Percentiles rank a stretch among this genome's conserved stretches.
These are phyloP conservation scores for Spinacia oleracea DNA, from an alignment of 179 eudicot species.

Conservation along the genomic window DNA sequence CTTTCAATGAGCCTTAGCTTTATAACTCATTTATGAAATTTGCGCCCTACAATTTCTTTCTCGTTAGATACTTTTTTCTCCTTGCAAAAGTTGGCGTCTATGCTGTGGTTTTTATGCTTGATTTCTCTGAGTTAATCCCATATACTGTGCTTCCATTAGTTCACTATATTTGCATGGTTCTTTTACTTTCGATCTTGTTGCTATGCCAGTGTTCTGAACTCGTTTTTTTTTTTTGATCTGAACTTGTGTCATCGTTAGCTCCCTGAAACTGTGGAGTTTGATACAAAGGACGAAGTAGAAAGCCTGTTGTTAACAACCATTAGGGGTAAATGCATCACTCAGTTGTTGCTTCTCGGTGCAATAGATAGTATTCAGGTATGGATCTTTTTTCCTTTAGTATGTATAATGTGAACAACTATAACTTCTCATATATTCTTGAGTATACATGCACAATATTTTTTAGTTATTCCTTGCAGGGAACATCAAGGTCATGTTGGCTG, in stretches of 20 bases:
- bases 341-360: conserved; percentile 78
- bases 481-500: neutral
- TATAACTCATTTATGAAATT: neutral
- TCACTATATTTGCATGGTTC: conserved; percentile 7
- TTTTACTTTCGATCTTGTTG: neutral
- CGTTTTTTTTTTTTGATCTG: conserved; percentile 18
- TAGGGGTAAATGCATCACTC: conserved; percentile 94
- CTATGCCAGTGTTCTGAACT: conserved; percentile 7
- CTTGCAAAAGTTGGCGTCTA: neutral
- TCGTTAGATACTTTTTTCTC: neutral
- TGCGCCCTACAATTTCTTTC: neutral
- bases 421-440: neutral
- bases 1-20: neutral
- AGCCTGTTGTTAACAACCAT: conserved; percentile 62
- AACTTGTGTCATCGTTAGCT: conserved; percentile 37
- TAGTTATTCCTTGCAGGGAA: neutral
- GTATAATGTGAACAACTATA: neutral
- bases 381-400: conserved; percentile 6
- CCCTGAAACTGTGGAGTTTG: conserved; percentile 50
- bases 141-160: neutral
- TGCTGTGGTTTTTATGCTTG: neutral
- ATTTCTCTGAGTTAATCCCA: neutral
- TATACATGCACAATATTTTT: neutral
- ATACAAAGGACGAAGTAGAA: conserved; percentile 59
- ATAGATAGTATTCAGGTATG: conserved; percentile 92